Evolutionary conservation across 116 monocot genomes (phyloP).

Genomic region (Papilionanthe hybrid): DNA sequence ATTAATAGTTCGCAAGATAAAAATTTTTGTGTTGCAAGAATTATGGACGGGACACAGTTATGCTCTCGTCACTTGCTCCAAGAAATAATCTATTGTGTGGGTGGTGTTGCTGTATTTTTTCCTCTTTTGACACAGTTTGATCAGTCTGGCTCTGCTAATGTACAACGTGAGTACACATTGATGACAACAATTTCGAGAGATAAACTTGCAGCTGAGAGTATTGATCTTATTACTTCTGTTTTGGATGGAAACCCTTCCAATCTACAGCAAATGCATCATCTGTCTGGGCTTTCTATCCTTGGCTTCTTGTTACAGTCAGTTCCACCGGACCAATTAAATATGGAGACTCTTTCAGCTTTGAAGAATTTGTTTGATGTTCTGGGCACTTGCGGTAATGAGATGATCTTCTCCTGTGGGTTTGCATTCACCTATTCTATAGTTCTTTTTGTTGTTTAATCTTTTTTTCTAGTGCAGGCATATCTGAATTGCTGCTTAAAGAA

Average conservation of each 20-base stretch:
- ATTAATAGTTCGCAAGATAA: constrained; percentile 50
- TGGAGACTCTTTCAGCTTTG: constrained; percentile 66
- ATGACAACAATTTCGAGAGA: constrained; percentile 34
- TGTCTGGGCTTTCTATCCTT: constrained; percentile 86
- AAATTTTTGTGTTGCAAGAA: constrained; percentile 49
- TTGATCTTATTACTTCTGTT: constrained; percentile 81
- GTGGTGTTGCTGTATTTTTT: constrained; percentile 92
- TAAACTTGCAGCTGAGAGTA: constrained; percentile 63
- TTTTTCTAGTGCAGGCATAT: constrained; percentile 42
- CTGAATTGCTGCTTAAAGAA: constrained; percentile 74
- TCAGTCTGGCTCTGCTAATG: constrained; percentile 26
- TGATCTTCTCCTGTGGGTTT: not conserved
- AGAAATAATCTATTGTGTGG: constrained; percentile 98
- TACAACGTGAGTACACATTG: constrained; percentile 25
- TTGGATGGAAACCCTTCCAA: constrained; percentile 88
- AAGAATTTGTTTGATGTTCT: constrained; percentile 75
- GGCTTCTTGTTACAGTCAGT: constrained; percentile 88
- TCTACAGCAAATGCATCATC: constrained; percentile 94
- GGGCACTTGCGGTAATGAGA: constrained; percentile 53
- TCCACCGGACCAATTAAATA: constrained; percentile 70
- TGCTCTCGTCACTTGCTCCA: constrained; percentile 84
- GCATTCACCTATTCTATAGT: not conserved
- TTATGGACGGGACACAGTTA: constrained; percentile 75
- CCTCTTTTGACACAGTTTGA: constrained; percentile 76
- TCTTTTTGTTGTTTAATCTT: constrained; percentile 8